Evolutionary conservation across 352 stramenopile genomes (phyloP).

Genomic region (Pythium aquatile): DNA sequence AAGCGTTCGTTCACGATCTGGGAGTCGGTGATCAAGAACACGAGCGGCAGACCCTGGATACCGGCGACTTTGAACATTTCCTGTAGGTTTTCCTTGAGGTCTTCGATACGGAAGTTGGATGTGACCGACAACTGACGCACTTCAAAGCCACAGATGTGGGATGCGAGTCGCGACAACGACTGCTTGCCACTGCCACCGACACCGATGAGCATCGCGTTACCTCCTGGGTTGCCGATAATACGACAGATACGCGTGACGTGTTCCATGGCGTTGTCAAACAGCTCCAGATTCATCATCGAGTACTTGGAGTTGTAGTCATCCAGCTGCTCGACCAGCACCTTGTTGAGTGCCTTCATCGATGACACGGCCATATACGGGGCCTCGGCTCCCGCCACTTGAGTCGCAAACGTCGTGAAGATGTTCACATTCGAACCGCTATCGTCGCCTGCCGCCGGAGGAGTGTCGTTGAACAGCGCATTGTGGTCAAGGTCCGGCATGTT

Average conservation of each 20-base stretch:
- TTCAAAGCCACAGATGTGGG: constrained; percentile 97
- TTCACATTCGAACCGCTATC: constrained; percentile 58
- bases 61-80: constrained; percentile 96
- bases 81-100: constrained; percentile 96
- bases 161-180: constrained; percentile 93
- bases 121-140: constrained; percentile 95
- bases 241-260: constrained; percentile 96
- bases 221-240: constrained; percentile 95
- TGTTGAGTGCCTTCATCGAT: constrained; percentile 86
- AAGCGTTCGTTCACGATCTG: constrained; percentile 99
- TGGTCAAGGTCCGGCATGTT: constrained; percentile 86
- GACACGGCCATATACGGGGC: constrained; percentile 72
- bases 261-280: constrained; percentile 98
- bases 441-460: constrained; percentile 27
- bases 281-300: constrained; percentile 97
- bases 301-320: constrained; percentile 97
- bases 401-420: constrained; percentile 96
- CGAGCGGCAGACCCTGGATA: constrained; percentile 91
- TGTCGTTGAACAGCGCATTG: constrained; percentile 80
- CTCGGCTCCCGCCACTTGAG: constrained; percentile 56
- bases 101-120: constrained; percentile 95
- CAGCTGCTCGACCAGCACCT: constrained; percentile 92
- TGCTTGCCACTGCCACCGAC: constrained; percentile 97
- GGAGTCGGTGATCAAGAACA: constrained; percentile 98
- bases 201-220: constrained; percentile 97